Evolutionary conservation across 495 filamentous ascomycete species (phyloP), one percentile per base, ranked within the genome.

Genomic region (Xylaria curta): DNA sequence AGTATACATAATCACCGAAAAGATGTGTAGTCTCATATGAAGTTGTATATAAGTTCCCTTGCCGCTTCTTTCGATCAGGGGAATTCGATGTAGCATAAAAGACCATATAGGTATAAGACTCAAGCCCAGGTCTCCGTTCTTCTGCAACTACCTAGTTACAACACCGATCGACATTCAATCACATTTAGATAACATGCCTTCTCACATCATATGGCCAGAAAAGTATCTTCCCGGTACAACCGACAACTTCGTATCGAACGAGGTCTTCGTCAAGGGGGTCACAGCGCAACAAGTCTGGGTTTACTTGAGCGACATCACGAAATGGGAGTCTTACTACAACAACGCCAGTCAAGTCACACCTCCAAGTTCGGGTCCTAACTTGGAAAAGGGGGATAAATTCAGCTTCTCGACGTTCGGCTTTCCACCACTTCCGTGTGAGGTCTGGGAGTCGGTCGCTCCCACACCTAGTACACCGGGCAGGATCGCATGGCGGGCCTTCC

Each of bases 241-340:
- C 17, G 68, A 71, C 44, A 71, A 71, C 68, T 71, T 71, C 59
- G 44, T 46, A 10, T 71, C 68, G 31, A 71, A 71, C 6, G 68
- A 71, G 26, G 19, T 65, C 8, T 63, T 65, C 59, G 59, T 54
- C 24, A 33, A 33, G 33, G 68, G 68, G 19, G 24, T 71, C 28
- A 71, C 28, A 24, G 68, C 68, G 13, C 42, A 61, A 7, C 58
- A 71, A 24, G 38, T 71, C 6, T 71, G 68, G 68, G n/a, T 0
- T 13, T 51, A 63, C 21, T 42, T 71, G 0, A 71, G 28, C 42
- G 54, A 61, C 58, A 61, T 63, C 26, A 51, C 68, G 33, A 49
- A 51, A 26, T 71, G 68, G 68, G 58, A 61, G 24, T 63, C 68
- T 1, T 71, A 65, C 44, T 71, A 71, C 68, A 38, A 64, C 28